Percentiles rank a stretch among this genome's conserved stretches.
phyloP scores from a whole-genome alignment of 371 early-diverging fungal genomes.

The Actinomucor elegans region DNA sequence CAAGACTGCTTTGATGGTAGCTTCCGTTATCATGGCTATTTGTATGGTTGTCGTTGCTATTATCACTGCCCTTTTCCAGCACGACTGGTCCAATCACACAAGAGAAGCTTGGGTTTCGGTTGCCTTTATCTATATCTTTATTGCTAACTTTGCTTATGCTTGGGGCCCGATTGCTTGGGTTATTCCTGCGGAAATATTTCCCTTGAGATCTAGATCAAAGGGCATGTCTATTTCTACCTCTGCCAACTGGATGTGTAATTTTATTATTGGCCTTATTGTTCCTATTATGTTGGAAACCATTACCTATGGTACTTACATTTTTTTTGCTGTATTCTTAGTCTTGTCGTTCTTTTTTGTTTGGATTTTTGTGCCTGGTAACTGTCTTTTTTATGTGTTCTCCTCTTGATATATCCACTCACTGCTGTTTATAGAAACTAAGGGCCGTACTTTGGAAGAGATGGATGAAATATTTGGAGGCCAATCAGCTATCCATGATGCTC shows the following conservation, averaged over 20 bases:
- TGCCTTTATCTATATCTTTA: constrained; percentile 59
- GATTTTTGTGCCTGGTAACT: constrained; percentile 32
- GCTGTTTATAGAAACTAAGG: constrained; percentile 40
- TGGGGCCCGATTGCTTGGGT: constrained; percentile 83
- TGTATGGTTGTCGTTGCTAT: constrained; percentile 47
- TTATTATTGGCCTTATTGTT: constrained; percentile 60
- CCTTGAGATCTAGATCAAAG: constrained; percentile 73
- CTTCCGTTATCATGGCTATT: constrained; percentile 37
- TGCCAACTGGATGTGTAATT: constrained; percentile 87
- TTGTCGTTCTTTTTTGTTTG: constrained; percentile 35
- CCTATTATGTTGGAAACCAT: constrained; percentile 63
- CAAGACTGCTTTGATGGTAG: constrained; percentile 48
- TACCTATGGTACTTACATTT: constrained; percentile 60
- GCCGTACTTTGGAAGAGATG: constrained; percentile 51
- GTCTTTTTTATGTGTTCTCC: neutral
- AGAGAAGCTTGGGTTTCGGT: constrained; percentile 45
- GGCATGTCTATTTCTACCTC: constrained; percentile 86
- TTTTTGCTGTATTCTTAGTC: constrained; percentile 50
- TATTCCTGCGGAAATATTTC: constrained; percentile 87
- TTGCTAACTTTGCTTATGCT: constrained; percentile 68
- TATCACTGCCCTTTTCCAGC: constrained; percentile 33
- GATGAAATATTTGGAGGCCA: constrained; percentile 51
- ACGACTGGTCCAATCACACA: constrained; percentile 39
- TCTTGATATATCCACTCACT: too few species aligned
- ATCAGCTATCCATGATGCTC: constrained; percentile 24